phyloP scores from a whole-genome alignment of 1,284 basidiomycete genomes.

The Vanrija sp. region DNA sequence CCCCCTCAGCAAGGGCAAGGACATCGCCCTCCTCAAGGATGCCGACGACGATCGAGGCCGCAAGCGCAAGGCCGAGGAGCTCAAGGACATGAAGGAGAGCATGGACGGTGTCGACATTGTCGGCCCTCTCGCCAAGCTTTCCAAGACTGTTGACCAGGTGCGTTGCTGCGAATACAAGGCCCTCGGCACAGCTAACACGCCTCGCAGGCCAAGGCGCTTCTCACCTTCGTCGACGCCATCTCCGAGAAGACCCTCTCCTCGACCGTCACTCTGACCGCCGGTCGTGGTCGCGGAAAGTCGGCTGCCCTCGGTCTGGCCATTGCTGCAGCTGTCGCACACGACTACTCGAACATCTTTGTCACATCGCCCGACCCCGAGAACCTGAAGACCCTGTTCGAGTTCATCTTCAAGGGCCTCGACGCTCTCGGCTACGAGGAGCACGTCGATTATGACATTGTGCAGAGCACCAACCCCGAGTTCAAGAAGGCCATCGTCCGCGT shows the following conservation, averaged over 20 bases:
- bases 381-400: constrained; percentile 95
- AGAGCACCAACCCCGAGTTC: constrained; percentile 90
- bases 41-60: constrained; percentile 43
- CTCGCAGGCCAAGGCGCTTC: constrained; percentile 66
- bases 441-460: constrained; percentile 92
- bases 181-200: background rate
- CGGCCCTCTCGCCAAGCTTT: constrained; percentile 84
- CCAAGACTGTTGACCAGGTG: constrained; percentile 87
- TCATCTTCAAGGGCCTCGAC: constrained; percentile 96
- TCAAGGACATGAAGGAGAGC: constrained; percentile 75
- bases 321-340: constrained; percentile 86
- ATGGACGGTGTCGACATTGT: constrained; percentile 81
- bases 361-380: constrained; percentile 98
- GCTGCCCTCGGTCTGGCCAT: constrained; percentile 92
- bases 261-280: constrained; percentile 91
- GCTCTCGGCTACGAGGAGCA: constrained; percentile 95
- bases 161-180: constrained; percentile 6
- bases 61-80: constrained; percentile 54
- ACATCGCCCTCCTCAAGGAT: constrained; percentile 59
- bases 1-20: constrained; percentile 92
- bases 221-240: constrained; percentile 90
- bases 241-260: constrained; percentile 88
- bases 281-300: constrained; percentile 93
- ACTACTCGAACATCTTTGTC: constrained; percentile 97
- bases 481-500: constrained; percentile 95